Base-by-base conservation (phyloP, 768 basidiomycete genomes). In the Suillus plorans region DNA sequence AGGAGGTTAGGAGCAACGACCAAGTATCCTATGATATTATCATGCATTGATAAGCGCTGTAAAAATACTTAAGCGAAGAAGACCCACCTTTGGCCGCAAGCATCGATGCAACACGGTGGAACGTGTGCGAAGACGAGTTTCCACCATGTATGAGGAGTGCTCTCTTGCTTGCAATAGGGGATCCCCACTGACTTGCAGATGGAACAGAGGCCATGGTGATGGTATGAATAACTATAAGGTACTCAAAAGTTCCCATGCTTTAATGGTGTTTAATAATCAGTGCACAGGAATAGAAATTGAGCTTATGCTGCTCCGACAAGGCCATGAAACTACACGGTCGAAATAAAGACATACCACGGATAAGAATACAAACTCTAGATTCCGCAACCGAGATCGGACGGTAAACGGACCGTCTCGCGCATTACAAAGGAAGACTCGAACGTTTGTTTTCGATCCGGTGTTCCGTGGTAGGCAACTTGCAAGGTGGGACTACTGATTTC, bases 1-100 rank as follows among this genome's bases (percentile, higher is more conserved):
- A 73, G 68, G 2, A 70, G 37, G 49, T 72, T 72, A 10, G 73
- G 73, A 16, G 71, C 73, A 0, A 41, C 66, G 41, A 75, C 71
- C 37, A 69, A 66, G 39, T 68, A 73, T 37, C 71, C 75, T 75
- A 64, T 56, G 22, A n/a, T 28, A 20, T 60, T 31, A 12, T 25
- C 22, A 22, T 25, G 10, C 8, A 39, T 37, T 10, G 3, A 42
- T 64, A 9, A 37, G 34, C 61, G 10, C 42, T 34, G 37, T 41
- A 31, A 44, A 22, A 12, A 6, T 16, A 12, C 22, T 44, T 20
- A 3, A 37, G 28, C 37, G 10, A 25, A 34, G 13, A n/a, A 16
- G 20, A 31, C 63, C 53, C 31, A 34, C 73, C 73, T 66, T 64
- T 64, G 50, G 67, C 69, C 12, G 69, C 68, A 39, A 71, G 49